A percentile compares a stretch with the other conserved stretches of the same genome.
Conservation (phyloP, 2,329 filamentous ascomycete species). For the Coniella vitis region DNA sequence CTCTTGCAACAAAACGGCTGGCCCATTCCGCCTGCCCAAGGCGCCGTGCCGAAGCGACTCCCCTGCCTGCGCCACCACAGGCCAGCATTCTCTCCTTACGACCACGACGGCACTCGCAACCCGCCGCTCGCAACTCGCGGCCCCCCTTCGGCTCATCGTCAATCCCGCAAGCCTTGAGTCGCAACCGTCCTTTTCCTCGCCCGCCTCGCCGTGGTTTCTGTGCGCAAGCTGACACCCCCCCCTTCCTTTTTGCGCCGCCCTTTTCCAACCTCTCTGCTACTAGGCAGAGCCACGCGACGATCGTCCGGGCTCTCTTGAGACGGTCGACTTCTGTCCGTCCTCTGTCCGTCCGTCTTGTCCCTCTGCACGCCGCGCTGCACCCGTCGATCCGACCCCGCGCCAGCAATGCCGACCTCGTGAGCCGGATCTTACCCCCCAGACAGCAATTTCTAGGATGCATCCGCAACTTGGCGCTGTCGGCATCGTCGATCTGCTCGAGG, state of each 20-base stretch:
- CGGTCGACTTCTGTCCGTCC: background rate
- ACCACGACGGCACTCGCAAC: background rate
- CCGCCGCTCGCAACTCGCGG: background rate
- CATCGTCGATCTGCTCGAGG: slow-evolving; percentile 32
- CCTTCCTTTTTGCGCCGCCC: too few relatives aligned
- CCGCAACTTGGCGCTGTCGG: slow-evolving; percentile 19
- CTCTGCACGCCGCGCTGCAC: background rate
- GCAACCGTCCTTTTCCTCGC: too few relatives aligned
- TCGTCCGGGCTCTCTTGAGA: background rate
- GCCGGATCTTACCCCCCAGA: slow-evolving; percentile 1
- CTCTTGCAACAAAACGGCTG: background rate
- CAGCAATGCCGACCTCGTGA: slow-evolving; percentile 14
- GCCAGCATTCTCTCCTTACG: background rate
- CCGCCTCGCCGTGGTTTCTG: too few relatives aligned
- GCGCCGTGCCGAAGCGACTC: background rate
- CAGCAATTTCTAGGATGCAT: slow-evolving; percentile 11
- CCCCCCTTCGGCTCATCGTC: background rate
- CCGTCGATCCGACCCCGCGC: slow-evolving; percentile 6
- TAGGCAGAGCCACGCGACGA: slow-evolving; percentile 3
- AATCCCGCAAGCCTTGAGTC: background rate
- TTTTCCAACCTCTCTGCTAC: background rate
- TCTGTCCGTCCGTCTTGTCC: background rate
- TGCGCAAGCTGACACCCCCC: background rate
- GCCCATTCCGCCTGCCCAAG: background rate
- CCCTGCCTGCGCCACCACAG: background rate